These are phyloP conservation scores for Komagataea norvegica DNA, from an alignment of 1,139 yeast species.

Conservation along the genomic window DNA sequence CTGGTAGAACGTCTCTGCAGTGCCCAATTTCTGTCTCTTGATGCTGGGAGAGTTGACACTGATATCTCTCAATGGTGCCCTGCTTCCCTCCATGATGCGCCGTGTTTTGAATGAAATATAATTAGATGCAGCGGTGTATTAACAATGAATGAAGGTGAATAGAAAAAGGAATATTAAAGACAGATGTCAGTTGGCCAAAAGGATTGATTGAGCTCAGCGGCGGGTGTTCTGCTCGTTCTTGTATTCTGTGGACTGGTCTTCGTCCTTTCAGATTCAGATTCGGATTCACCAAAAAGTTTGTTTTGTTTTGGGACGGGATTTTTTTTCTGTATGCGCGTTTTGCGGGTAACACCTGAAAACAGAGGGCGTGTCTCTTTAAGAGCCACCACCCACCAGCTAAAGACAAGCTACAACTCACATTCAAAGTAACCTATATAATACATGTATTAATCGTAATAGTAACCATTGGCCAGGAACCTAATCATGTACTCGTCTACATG, in stretches of 20 bases:
- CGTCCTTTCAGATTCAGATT: too few species aligned
- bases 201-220: constrained; percentile 2
- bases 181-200: not conserved
- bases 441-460: constrained; percentile 43
- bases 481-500: constrained; percentile 97
- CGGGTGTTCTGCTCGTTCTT: too few species aligned
- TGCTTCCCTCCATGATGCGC: constrained; percentile 9
- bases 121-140: too few species aligned
- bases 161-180: too few species aligned
- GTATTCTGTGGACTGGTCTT: too few species aligned
- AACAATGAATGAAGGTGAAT: too few species aligned
- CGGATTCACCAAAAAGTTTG: not conserved
- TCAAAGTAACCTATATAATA: not conserved
- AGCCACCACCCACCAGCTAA: not conserved
- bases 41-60: constrained; percentile 26
- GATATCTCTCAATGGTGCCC: constrained; percentile 23
- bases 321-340: constrained; percentile 8
- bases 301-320: constrained; percentile 4
- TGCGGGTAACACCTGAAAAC: constrained; percentile 7
- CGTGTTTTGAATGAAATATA: too few species aligned
- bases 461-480: constrained; percentile 79
- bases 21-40: constrained; percentile 18
- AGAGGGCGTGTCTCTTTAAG: not conserved
- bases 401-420: not conserved
- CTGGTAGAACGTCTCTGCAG: constrained; percentile 1